These are phyloP conservation scores for Lanmaoa rubissima DNA, from an alignment of 768 basidiomycete genomes.

Conservation along the genomic window DNA sequence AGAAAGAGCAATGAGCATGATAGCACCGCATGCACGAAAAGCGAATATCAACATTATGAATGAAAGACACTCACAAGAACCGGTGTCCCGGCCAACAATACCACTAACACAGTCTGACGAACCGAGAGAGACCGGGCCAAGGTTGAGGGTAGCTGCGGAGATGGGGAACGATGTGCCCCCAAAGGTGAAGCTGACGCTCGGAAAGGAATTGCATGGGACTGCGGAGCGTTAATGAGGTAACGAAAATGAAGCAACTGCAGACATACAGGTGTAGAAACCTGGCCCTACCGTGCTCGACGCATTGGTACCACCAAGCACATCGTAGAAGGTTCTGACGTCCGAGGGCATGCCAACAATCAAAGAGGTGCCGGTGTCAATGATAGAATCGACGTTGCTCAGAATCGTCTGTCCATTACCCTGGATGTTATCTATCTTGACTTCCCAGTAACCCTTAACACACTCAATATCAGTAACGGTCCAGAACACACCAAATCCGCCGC, in stretches of 20 bases:
- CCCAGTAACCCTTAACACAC: slow-evolving; percentile 18
- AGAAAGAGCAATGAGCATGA: not conserved
- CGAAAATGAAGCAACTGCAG: too few relatives aligned
- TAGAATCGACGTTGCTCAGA: slow-evolving; percentile 2
- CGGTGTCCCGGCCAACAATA: slow-evolving; percentile 13
- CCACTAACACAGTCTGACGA: slow-evolving; percentile 34
- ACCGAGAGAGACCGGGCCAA: too few relatives aligned
- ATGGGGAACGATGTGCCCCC: too few relatives aligned
- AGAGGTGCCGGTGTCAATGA: slow-evolving; percentile 26
- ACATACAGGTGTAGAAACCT: too few relatives aligned
- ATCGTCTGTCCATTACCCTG: not conserved
- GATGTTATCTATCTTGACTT: slow-evolving; percentile 16
- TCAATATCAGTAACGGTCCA: not conserved
- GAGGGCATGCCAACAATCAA: slow-evolving; percentile 6
- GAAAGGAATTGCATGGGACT: too few relatives aligned
- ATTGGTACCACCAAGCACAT: slow-evolving; percentile 28
- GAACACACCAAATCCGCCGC: not conserved
- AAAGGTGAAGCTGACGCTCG: too few relatives aligned
- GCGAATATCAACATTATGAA: not conserved
- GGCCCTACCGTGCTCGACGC: slow-evolving; percentile 11
- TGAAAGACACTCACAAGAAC: not conserved
- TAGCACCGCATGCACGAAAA: not conserved
- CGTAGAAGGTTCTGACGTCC: slow-evolving; percentile 21
- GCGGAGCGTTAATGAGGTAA: too few relatives aligned
- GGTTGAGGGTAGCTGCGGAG: too few relatives aligned